A percentile compares a stretch with the other conserved stretches of the same genome.
phyloP scores from a whole-genome alignment of 2,329 filamentous ascomycete species.

The Pyrenochaeta sp. region DNA sequence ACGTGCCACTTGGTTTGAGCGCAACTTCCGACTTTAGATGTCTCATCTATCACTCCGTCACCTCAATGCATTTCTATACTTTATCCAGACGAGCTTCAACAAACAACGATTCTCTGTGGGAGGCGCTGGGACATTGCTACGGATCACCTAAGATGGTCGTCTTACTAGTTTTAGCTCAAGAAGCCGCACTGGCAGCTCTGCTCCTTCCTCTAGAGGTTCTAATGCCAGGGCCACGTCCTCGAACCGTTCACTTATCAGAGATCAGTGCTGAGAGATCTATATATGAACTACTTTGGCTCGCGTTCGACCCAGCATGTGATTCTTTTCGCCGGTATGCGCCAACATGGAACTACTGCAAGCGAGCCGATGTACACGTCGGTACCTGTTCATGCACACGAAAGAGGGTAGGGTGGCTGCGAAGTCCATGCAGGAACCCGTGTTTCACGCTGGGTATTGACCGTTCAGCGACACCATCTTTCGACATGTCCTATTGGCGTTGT shows the following conservation, averaged over 20 bases:
- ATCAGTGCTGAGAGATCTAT: neutral
- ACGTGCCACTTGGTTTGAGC: slow-evolving; percentile 3
- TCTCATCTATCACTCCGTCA: slow-evolving; percentile 8
- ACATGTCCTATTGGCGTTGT: neutral
- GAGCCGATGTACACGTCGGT: neutral
- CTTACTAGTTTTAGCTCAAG: neutral
- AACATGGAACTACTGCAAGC: neutral
- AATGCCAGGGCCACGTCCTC: neutral
- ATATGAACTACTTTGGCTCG: neutral
- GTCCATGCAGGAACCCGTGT: slow-evolving; percentile 5
- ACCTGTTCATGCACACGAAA: slow-evolving; percentile 4
- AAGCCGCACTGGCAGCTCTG: neutral
- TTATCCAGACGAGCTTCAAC: slow-evolving; percentile 4
- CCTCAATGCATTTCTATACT: slow-evolving; percentile 4
- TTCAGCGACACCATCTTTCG: neutral
- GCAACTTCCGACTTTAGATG: slow-evolving; percentile 9
- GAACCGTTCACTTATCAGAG: neutral
- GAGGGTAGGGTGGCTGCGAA: neutral
- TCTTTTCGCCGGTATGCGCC: neutral
- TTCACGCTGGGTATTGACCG: neutral
- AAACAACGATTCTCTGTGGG: neutral
- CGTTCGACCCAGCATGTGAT: neutral
- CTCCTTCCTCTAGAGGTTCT: neutral
- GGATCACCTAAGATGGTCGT: neutral
- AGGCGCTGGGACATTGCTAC: neutral